A percentile compares a stretch with the other conserved stretches of the same genome.
Evolutionary conservation across 106 monocot species (phyloP).

Genomic region (Dendrobium huoshanense): DNA sequence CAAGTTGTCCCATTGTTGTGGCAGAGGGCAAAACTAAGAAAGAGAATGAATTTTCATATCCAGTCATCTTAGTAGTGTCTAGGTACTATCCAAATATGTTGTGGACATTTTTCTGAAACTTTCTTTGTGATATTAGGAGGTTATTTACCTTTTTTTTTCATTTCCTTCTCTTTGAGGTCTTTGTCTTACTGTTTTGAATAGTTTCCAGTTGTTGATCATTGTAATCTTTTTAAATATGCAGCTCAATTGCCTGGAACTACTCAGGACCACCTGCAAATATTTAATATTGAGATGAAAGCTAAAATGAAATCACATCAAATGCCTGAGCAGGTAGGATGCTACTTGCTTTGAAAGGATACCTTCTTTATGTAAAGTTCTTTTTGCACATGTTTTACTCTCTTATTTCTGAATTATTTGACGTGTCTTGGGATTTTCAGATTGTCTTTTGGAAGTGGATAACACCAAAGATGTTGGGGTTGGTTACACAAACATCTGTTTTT

Average conservation of each 20-base stretch:
- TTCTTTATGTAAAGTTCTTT: neutral
- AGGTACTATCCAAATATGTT: too few relatives aligned
- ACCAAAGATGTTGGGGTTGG: constrained; percentile 86
- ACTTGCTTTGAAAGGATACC: neutral
- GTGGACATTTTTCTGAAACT: too few relatives aligned
- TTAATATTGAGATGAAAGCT: constrained; percentile 83
- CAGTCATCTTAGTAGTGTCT: too few relatives aligned
- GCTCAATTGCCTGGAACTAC: constrained; percentile 89
- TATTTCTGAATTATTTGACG: neutral
- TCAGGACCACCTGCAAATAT: constrained; percentile 94
- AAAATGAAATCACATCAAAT: constrained; percentile 97
- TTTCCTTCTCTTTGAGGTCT: neutral
- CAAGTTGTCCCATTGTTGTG: too few relatives aligned
- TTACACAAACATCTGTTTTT: constrained; percentile 89
- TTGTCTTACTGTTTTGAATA: neutral
- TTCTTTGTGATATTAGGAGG: neutral
- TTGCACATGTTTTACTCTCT: neutral
- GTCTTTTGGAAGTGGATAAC: constrained; percentile 99
- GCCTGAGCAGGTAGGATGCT: constrained; percentile 76
- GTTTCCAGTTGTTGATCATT: neutral
- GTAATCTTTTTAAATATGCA: constrained; percentile 19
- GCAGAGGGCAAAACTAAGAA: too few relatives aligned
- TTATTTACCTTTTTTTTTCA: neutral
- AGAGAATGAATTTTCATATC: too few relatives aligned
- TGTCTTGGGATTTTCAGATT: constrained; percentile 34